These are phyloP conservation scores for Dioscorea zingiberensis DNA, from an alignment of 106 monocot genomes.

Conservation along the genomic window DNA sequence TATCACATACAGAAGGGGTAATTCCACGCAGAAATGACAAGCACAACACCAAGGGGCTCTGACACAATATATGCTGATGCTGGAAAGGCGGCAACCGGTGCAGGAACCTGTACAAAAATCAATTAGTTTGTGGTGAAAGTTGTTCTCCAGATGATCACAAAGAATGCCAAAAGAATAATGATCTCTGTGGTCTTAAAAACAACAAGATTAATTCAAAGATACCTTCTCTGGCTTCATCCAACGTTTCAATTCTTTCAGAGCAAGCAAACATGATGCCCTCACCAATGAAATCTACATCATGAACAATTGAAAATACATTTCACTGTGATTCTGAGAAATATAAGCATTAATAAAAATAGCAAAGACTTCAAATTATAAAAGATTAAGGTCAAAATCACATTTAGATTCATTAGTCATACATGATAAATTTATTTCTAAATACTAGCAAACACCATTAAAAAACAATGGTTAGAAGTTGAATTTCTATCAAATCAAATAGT, in stretches of 20 bases:
- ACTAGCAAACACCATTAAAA: no score
- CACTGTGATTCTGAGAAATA: no score
- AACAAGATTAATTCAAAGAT: neutral
- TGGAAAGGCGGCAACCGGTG: neutral
- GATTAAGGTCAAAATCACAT: no score
- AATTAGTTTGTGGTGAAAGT: neutral
- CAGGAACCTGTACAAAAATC: neutral
- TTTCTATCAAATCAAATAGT: no score
- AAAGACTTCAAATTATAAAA: no score
- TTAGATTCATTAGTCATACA: no score
- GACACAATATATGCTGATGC: neutral
- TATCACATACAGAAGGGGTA: neutral
- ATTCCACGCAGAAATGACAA: neutral
- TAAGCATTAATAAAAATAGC: no score
- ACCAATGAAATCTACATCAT: neutral
- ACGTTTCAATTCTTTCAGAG: neutral
- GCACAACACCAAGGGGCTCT: neutral
- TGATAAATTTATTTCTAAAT: no score
- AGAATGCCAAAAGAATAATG: neutral
- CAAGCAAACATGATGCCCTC: neutral
- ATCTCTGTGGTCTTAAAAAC: neutral
- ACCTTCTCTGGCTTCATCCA: neutral
- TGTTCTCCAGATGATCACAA: neutral
- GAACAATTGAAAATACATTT: neutral
- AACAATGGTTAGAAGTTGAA: no score